Percentiles rank a stretch among this genome's conserved stretches.
phyloP scores from a whole-genome alignment of 208 protist species.

The Crithidia fasciculata region DNA sequence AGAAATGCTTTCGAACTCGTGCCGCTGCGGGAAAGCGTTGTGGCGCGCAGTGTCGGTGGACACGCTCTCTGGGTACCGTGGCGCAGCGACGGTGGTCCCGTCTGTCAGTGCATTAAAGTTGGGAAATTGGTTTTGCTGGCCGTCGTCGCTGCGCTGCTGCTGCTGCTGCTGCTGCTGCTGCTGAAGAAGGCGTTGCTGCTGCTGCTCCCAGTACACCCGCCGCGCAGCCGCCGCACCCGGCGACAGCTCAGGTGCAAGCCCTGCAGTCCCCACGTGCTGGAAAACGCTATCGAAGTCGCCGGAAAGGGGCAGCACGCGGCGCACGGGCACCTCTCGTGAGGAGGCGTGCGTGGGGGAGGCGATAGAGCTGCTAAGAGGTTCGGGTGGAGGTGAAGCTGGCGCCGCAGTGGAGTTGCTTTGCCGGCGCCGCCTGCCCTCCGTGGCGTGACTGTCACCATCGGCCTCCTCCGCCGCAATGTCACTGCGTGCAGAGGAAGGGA shows the following conservation, averaged over 20 bases:
- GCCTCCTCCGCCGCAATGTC: neutral
- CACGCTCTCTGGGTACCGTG: slow-evolving; percentile 9
- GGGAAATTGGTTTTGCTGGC: neutral
- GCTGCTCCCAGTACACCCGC: slow-evolving; percentile 31
- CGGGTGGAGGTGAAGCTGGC: too few species aligned
- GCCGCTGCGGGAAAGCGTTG: neutral
- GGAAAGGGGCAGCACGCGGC: neutral
- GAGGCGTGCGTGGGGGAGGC: neutral
- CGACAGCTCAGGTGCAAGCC: slow-evolving; percentile 6
- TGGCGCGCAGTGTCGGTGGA: slow-evolving; percentile 1
- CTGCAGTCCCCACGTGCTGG: neutral
- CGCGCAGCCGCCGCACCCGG: slow-evolving; percentile 29
- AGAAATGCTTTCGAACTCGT: slow-evolving; percentile 4
- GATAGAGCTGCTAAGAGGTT: neutral
- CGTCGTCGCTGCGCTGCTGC: neutral
- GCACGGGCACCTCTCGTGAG: neutral
- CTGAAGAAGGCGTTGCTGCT: slow-evolving; percentile 2
- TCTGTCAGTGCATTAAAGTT: neutral
- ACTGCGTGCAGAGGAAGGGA: neutral
- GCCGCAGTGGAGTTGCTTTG: too few species aligned
- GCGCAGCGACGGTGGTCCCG: neutral
- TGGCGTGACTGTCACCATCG: too few species aligned
- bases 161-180: too few species aligned
- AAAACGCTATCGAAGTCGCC: neutral
- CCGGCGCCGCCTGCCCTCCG: too few species aligned